phyloP scores from a whole-genome alignment of 2,329 filamentous ascomycete species.

The Colletotrichum sansevieriae region DNA sequence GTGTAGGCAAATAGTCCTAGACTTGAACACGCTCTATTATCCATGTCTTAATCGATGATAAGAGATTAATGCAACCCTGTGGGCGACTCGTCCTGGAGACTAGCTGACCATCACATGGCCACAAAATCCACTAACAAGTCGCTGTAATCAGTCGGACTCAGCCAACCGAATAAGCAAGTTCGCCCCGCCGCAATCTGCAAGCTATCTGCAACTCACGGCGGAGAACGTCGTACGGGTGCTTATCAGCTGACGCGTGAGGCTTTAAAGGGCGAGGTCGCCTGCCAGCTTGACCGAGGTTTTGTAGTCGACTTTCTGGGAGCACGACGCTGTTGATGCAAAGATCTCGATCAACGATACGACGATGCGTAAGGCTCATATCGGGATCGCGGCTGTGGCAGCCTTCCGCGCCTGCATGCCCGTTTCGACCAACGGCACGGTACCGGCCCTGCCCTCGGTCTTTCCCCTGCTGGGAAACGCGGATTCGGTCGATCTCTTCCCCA shows the following conservation, averaged over 20 bases:
- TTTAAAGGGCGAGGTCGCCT: neutral
- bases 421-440: neutral
- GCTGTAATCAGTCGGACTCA: too few species aligned
- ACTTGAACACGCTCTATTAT: too few species aligned
- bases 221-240: neutral
- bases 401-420: neutral
- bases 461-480: constrained; percentile 54
- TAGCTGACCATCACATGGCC: too few species aligned
- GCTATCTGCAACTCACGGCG: constrained; percentile 9
- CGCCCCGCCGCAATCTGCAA: constrained; percentile 1
- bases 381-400: neutral
- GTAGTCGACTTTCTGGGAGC: neutral
- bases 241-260: constrained; percentile 1
- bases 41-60: too few species aligned
- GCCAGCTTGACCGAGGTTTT: too few species aligned
- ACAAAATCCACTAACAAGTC: too few species aligned
- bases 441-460: constrained; percentile 46
- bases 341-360: neutral
- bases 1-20: too few species aligned
- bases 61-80: too few species aligned
- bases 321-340: neutral
- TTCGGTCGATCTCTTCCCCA: constrained; percentile 65
- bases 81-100: too few species aligned
- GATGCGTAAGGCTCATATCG: neutral
- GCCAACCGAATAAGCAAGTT: too few species aligned